Evolutionary conservation across 805 yeast species (phyloP), one percentile per base, ranked within the genome.

Genomic region (Ascoidea tarda): DNA sequence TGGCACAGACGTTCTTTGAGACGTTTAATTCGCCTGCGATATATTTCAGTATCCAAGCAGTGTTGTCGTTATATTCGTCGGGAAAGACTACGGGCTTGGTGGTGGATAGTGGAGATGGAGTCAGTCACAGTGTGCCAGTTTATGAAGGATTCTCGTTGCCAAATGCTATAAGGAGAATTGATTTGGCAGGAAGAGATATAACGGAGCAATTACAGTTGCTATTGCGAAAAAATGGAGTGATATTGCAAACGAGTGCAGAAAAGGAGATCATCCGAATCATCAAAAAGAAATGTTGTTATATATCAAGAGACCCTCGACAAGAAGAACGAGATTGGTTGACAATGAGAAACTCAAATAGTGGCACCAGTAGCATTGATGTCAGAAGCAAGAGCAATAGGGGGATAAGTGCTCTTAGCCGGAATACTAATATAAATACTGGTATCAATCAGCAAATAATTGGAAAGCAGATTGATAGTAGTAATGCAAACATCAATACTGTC

Each of bases 31-130:
- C 81, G 8, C 91, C 93, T 1, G 84, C 91, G n/a, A 60, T 82
- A n/a, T 82, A 84, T 62, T 67, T 84, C 12, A 73, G 82, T 3
- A 71, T 84, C 50, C 91, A 84, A 58, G 91, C 96, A 0, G 89
- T 89, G 8, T 69, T 90, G 46, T 76, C 96, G 4, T 69, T 90
- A 46, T 90, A 91, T 67, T 89, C 97, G 0, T 76, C 87, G 5
- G 98, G 97, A 0, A 70, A 87, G 58, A 90, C 97, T 6, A 89
- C 96, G 0, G 98, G 97, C 1, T 77, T 87, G 46, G 95, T 87
- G 2, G 62, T 91, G 10, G 96, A 90, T 62, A 77, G 84, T n/a
- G 97, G 97, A 5, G 97, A 90, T 65, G 97, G 97, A 5, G 95
- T 88, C 32, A 77, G 86, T 46, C 90, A 86, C 61, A 74, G 85